phyloP scores from a whole-genome alignment of 2,329 filamentous ascomycete genomes.

The Colletotrichum aenigma region DNA sequence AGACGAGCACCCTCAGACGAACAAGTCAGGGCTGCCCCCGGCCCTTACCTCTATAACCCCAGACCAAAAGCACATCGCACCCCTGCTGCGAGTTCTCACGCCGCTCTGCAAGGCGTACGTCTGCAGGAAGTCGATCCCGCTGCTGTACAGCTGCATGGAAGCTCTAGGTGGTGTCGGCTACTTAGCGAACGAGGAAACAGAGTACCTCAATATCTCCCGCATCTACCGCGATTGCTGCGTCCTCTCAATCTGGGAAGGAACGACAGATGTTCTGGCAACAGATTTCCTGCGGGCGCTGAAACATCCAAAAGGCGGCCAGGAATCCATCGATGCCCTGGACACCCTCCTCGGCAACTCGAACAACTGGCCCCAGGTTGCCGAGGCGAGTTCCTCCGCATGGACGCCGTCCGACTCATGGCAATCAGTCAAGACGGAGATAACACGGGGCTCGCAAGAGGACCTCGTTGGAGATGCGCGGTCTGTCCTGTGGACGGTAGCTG shows the following conservation, averaged over 20 bases:
- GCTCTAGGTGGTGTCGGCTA: conserved; percentile 70
- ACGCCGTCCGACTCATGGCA: conserved; percentile 42
- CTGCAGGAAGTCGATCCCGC: conserved; percentile 52
- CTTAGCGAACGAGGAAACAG: conserved; percentile 65
- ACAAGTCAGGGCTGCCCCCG: neutral
- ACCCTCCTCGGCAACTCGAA: conserved; percentile 34
- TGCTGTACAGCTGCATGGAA: conserved; percentile 65
- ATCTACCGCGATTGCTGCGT: conserved; percentile 70
- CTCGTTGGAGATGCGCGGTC: conserved; percentile 51
- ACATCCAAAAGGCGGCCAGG: conserved; percentile 41
- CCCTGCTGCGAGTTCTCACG: conserved; percentile 61
- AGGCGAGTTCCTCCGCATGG: conserved; percentile 23
- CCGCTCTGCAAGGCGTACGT: conserved; percentile 65
- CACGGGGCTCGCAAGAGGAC: conserved; percentile 34
- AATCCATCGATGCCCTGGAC: conserved; percentile 46
- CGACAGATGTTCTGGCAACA: conserved; percentile 69
- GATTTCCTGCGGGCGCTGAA: conserved; percentile 43
- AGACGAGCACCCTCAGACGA: conserved; percentile 44
- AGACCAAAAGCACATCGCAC: conserved; percentile 32
- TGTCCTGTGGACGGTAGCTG: conserved; percentile 46
- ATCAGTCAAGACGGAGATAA: conserved; percentile 39
- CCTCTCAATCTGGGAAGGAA: conserved; percentile 74
- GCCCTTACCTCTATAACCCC: conserved; percentile 32
- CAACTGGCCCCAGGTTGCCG: neutral
- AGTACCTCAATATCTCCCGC: conserved; percentile 66